Base-by-base conservation (phyloP, 2,329 filamentous ascomycete genomes). In the Geoglossum cookeanum region DNA sequence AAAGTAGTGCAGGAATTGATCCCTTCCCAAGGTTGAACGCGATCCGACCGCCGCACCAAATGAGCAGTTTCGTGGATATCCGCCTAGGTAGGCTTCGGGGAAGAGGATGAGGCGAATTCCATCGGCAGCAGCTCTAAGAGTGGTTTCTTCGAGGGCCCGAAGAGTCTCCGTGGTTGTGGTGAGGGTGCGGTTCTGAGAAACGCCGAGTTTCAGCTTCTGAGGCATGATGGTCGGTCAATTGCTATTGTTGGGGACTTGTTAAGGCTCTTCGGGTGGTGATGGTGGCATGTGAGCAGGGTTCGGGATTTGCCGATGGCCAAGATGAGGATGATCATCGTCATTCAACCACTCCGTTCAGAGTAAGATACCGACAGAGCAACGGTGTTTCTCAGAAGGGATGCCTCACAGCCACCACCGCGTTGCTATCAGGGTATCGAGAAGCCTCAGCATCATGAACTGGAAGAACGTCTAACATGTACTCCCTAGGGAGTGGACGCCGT, bases 81-180 rank as follows among this genome's bases (percentile, higher is more conserved):
- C 91, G 52, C 91, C 91, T 1, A 96, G 77, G 66, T 88, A 95
- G 27, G 90, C 90, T 72, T 97, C 90, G 0, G 91, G 91, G 60
- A 96, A 90, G 56, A 96, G 80, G 32, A 96, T 75, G 55, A 96
- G 75, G 67, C 92, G 73, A 15, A 80, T 73, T 53, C 72, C 73
- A 58, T 71, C 65, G 0, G 67, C 63, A 3, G 82, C 78, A n/a
- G 89, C 89, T 39, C 75, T 71, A 29, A 71, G 71, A 37, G 85
- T 82, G 13, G 85, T 80, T 9, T 68, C 63, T 64, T 81, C 75
- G 55, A 95, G 78, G 39, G 83, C 78, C 5, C 70, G 65, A 57
- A 95, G 77, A 0, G 88, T 94, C 37, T 77, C 66, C 47, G 65
- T 57, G n/a, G 73, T 71, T 9, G 72, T 74, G 45, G 68, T 64